Evolutionary conservation across 768 basidiomycete genomes (phyloP), one percentile per base, ranked within the genome.

Genomic region (Mycena vulgaris): DNA sequence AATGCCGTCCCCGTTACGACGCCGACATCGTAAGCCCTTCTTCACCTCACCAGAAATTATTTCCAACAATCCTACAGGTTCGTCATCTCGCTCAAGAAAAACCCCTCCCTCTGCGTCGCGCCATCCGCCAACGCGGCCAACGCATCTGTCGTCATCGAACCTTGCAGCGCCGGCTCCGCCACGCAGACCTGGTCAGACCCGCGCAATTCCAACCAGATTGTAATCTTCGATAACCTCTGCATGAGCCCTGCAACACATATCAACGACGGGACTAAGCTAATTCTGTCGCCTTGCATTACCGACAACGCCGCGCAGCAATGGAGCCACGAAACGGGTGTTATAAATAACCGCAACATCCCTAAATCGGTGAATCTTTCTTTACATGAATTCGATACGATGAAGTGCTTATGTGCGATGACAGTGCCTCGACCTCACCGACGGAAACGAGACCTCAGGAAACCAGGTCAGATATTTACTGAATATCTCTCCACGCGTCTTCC

Each of bases 91-190:
- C 60, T 55, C 53, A 52, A 71, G 31, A 28, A n/a, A n/a, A n/a
- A 58, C 55, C 35, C 35, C 33, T n/a, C 31, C 1, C 59, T 61
- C 33, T 71, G 70, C 70, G 53, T 71, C 33, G 37, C 70, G 13
- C 65, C 52, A 9, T 55, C 70, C 27, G 39, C 59, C 28, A 48
- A 37, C 9, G 35, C 61, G 27, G 60, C 33, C 53, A 51, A 28
- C 28, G 49, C 53, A 4, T 23, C 59, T 2, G 60, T 71, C 53
- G 47, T 71, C 27, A 57, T 71, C 25, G 59, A 45, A 19, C 35
- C 33, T 8, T 63, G 62, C 62, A 53, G 62, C 51, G 27, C 47
- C 25, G 35, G 48, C 33, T 61, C 60, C 16, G 33, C 35, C 11
- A 10, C 48, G 5, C 60, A 61, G 47, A 61, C 48, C 17, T 61